phyloP scores from a whole-genome alignment of 2,329 filamentous ascomycete species.

The Penicillium paneum region DNA sequence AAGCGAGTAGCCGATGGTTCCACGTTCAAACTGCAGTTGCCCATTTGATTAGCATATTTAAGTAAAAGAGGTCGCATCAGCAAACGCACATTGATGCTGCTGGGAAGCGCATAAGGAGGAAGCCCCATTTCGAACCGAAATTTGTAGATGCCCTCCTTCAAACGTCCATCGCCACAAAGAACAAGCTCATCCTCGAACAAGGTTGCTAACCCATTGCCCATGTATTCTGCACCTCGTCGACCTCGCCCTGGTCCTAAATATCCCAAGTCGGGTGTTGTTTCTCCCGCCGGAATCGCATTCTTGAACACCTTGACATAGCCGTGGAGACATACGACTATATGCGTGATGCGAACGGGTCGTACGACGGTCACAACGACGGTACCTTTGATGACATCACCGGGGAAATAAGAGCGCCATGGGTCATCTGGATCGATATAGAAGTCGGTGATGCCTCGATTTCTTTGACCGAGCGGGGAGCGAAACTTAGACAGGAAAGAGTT shows the following conservation, averaged over 20 bases:
- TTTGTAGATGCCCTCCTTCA: conserved; percentile 63
- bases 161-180: conserved; percentile 61
- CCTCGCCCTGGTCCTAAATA: conserved; percentile 55
- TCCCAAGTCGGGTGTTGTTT: conserved; percentile 49
- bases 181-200: conserved; percentile 64
- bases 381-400: conserved; percentile 61
- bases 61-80: conserved; percentile 3
- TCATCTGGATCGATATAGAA: conserved; percentile 62
- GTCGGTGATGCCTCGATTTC: conserved; percentile 57
- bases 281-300: conserved; percentile 56
- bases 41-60: conserved; percentile 4
- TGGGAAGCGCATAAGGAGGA: conserved; percentile 61
- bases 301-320: conserved; percentile 65
- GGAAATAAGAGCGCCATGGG: conserved; percentile 60
- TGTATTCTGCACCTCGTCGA: conserved; percentile 52
- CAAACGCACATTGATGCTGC: conserved; percentile 82
- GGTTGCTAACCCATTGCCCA: conserved; percentile 63
- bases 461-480: conserved; percentile 52
- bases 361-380: conserved; percentile 58
- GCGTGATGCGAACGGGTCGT: conserved; percentile 61
- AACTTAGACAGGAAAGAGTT: conserved; percentile 52
- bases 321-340: conserved; percentile 61
- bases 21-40: conserved; percentile 76
- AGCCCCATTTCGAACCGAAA: conserved; percentile 64
- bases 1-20: conserved; percentile 86